phyloP scores from a whole-genome alignment of 1,284 basidiomycete species.

The Cryptococcus neoformans region DNA sequence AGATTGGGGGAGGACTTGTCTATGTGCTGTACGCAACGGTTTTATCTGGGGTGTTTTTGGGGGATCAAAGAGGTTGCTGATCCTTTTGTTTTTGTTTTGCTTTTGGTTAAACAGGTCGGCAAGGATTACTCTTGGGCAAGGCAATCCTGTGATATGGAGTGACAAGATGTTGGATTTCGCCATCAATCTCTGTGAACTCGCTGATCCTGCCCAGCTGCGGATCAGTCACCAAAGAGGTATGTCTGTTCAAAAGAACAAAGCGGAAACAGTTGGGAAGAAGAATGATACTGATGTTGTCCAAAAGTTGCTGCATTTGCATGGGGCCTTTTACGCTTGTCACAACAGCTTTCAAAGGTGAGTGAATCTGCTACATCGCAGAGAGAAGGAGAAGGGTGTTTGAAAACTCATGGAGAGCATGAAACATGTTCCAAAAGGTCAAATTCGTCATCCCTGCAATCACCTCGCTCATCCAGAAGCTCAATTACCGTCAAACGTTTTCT shows the following conservation, averaged over 20 bases:
- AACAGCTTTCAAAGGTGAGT: conserved; percentile 24
- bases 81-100: too few species aligned
- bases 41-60: neutral
- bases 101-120: conserved; percentile 2
- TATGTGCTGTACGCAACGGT: conserved; percentile 30
- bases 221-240: conserved; percentile 14
- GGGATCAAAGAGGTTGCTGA: neutral
- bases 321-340: conserved; percentile 29
- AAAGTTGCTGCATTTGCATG: conserved; percentile 30
- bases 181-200: conserved; percentile 9
- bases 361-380: neutral
- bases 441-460: conserved; percentile 17
- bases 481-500: conserved; percentile 14
- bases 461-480: conserved; percentile 11
- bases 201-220: conserved; percentile 13
- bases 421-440: conserved; percentile 6
- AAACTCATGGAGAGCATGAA: conserved; percentile 1
- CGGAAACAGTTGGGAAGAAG: too few species aligned
- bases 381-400: neutral
- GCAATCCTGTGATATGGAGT: neutral
- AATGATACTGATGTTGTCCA: too few species aligned
- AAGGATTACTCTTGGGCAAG: conserved; percentile 2
- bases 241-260: neutral
- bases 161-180: conserved; percentile 11
- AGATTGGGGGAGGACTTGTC: conserved; percentile 23